phyloP scores from a whole-genome alignment of 176 grass and related monocot genomes.

The Triticum dicoccoides region DNA sequence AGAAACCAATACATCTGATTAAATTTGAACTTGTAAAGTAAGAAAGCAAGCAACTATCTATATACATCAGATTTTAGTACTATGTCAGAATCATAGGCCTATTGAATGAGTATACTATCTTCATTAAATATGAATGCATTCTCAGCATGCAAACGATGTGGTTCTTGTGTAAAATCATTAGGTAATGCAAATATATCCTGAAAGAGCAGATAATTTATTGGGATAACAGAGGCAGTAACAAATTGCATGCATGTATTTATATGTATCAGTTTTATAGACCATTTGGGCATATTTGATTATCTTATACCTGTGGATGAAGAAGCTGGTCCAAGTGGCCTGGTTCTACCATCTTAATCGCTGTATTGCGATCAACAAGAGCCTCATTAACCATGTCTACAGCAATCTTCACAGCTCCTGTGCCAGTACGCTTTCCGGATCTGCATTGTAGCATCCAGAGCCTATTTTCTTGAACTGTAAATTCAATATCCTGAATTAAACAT shows the following conservation, averaged over 20 bases:
- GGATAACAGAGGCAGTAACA: neutral
- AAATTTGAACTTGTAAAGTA: neutral
- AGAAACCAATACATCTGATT: neutral
- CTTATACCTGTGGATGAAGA: constrained; percentile 94
- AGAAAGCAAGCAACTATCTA: neutral
- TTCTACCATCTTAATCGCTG: constrained; percentile 93
- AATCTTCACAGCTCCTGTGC: constrained; percentile 83
- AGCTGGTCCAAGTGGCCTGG: constrained; percentile 93
- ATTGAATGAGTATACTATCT: neutral
- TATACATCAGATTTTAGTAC: constrained; percentile 1
- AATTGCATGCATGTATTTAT: neutral
- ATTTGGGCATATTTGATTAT: neutral
- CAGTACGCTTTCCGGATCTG: constrained; percentile 88
- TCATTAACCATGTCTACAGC: constrained; percentile 90
- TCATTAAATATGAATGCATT: neutral
- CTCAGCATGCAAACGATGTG: neutral
- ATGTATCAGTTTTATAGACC: neutral
- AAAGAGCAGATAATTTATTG: neutral
- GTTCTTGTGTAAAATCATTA: neutral
- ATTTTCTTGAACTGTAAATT: constrained; percentile 96
- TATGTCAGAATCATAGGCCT: neutral
- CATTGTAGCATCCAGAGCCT: constrained; percentile 99
- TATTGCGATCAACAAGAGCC: constrained; percentile 57
- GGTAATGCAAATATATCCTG: neutral
- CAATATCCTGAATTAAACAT: constrained; percentile 70